A percentile compares a stretch with the other conserved stretches of the same genome.
phyloP scores from a whole-genome alignment of 2,329 filamentous ascomycete species.

The Phaeosphaeriaceae sp. region DNA sequence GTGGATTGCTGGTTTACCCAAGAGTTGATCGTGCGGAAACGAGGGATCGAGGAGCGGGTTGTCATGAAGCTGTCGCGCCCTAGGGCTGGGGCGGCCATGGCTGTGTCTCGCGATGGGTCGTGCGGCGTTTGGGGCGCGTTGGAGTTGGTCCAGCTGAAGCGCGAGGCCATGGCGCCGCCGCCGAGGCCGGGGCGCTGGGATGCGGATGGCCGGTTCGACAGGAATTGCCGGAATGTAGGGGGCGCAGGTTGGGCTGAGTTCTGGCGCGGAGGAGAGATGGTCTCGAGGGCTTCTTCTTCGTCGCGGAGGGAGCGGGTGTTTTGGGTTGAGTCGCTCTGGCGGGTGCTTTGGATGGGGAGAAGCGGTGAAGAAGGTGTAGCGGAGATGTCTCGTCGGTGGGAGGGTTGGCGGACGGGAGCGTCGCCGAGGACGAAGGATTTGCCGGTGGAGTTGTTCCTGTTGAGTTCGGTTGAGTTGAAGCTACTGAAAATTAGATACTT shows the following conservation, averaged over 20 bases:
- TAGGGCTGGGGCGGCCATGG: constrained; percentile 19
- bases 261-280: constrained; percentile 23
- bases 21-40: constrained; percentile 51
- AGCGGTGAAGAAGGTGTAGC: constrained; percentile 41
- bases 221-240: constrained; percentile 50
- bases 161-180: constrained; percentile 35
- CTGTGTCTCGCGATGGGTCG: constrained; percentile 39
- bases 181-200: constrained; percentile 36
- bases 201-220: constrained; percentile 44
- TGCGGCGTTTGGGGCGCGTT: constrained; percentile 49
- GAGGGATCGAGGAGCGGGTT: constrained; percentile 43
- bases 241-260: constrained; percentile 35
- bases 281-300: constrained; percentile 26
- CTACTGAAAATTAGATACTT: constrained; percentile 18
- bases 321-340: constrained; percentile 39
- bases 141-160: constrained; percentile 53
- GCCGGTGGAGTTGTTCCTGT: constrained; percentile 12
- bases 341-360: constrained; percentile 35
- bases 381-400: constrained; percentile 39
- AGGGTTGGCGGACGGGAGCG: constrained; percentile 29
- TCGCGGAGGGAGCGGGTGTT: constrained; percentile 40
- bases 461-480: constrained; percentile 27
- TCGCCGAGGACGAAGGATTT: constrained; percentile 39
- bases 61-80: constrained; percentile 48
- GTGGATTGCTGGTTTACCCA: constrained; percentile 52